phyloP scores from a whole-genome alignment of 441 rosid species.

The Populus tomentosa region DNA sequence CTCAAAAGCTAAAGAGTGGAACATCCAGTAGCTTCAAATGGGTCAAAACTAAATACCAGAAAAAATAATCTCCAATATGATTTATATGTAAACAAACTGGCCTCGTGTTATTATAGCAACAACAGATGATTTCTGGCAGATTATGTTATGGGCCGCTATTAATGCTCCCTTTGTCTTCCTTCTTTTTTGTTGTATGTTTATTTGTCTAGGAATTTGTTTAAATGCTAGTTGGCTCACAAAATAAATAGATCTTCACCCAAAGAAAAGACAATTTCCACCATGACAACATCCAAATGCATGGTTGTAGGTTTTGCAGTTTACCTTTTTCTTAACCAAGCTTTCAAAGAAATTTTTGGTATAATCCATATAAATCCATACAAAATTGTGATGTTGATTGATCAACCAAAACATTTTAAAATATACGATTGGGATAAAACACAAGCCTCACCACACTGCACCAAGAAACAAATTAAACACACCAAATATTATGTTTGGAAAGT shows the following conservation, averaged over 20 bases:
- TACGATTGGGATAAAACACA: too few species aligned
- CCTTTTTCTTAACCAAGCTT: too few species aligned
- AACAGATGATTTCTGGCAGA: not conserved
- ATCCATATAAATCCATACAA: too few species aligned
- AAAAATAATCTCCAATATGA: conserved; percentile 32
- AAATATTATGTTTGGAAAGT: too few species aligned
- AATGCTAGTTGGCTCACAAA: not conserved
- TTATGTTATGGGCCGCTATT: not conserved
- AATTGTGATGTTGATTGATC: too few species aligned
- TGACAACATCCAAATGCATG: too few species aligned
- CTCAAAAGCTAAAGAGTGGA: conserved; percentile 36
- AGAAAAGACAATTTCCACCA: not conserved
- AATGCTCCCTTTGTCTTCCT: not conserved
- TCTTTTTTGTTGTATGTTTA: not conserved
- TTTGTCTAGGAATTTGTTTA: not conserved
- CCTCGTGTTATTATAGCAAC: not conserved
- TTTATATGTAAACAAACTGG: not conserved
- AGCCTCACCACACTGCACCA: too few species aligned
- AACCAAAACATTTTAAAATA: too few species aligned
- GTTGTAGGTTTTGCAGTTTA: too few species aligned
- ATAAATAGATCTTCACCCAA: not conserved
- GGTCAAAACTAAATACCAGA: conserved; percentile 54
- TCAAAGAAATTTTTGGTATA: too few species aligned
- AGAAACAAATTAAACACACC: too few species aligned
- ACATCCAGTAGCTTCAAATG: conserved; percentile 52